phyloP scores from a whole-genome alignment of 768 basidiomycete genomes.

The Mycena venus region DNA sequence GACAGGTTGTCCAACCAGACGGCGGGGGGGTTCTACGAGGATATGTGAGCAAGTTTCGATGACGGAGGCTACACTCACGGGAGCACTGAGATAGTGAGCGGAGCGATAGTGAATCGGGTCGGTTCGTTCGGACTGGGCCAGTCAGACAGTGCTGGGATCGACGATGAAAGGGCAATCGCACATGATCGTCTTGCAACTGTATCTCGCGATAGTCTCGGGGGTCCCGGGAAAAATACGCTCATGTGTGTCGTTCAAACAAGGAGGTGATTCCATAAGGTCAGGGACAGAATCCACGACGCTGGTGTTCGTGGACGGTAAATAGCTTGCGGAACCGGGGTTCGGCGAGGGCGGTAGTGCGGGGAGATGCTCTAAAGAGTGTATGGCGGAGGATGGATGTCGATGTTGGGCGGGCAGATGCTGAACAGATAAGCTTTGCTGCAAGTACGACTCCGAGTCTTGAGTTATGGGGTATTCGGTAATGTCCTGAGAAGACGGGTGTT shows the following conservation, averaged over 20 bases:
- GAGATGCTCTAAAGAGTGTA: neutral
- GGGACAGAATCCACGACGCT: constrained; percentile 17
- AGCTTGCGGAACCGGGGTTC: constrained; percentile 4
- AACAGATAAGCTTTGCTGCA: constrained; percentile 20
- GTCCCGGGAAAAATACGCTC: constrained; percentile 5
- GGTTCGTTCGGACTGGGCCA: constrained; percentile 9
- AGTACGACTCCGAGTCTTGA: constrained; percentile 23
- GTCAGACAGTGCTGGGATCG: neutral
- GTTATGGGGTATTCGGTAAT: constrained; percentile 21
- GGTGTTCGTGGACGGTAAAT: constrained; percentile 15
- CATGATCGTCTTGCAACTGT: neutral
- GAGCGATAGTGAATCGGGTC: constrained; percentile 5
- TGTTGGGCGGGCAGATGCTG: constrained; percentile 23
- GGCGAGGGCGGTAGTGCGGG: constrained; percentile 2
- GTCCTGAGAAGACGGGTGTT: constrained; percentile 41
- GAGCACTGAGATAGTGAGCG: constrained; percentile 6
- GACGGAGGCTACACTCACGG: constrained; percentile 1
- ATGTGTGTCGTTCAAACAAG: constrained; percentile 5
- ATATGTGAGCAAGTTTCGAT: neutral
- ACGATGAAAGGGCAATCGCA: neutral
- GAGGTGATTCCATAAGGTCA: neutral
- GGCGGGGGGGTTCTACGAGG: neutral
- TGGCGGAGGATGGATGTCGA: neutral
- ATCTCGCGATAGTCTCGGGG: constrained; percentile 9
- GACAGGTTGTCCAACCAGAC: constrained; percentile 58